Base-by-base conservation (phyloP, 1,284 basidiomycete genomes). In the Limonomyces culmigenus region DNA sequence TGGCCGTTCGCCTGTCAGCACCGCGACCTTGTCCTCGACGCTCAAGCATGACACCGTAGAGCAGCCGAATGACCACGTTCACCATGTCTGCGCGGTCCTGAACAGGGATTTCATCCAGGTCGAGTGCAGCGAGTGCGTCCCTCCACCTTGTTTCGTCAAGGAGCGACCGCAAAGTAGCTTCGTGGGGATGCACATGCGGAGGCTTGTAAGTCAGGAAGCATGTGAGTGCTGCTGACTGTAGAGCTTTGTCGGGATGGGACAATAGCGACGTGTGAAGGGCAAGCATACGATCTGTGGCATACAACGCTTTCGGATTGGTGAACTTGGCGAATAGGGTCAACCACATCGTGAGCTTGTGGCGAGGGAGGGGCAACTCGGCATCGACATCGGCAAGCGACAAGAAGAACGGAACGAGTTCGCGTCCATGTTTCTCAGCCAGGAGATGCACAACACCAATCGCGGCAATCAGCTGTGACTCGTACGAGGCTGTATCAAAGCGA, bases 11-110 rank as follows among this genome's bases (percentile, higher is more conserved):
- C 20, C 87, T 66, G 38, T 88, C 83, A 0, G 67, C 70, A n/a
- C 75, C 80, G 39, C 71, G 71, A 12, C 66, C 59, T 6, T 79
- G 69, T 1, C 87, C 84, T 39, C 72, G 73, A 42, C 70, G 74
- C 48, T 92, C 86, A 32, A 88, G 66, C 77, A 97, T 85, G 42
- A 86, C 55, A 3, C 95, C 95, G 53, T 84, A 99, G 3, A 96
- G 63, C 1, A 98, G 50, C 13, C 89, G 70, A 14, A 88, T 70
- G 35, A 83, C 52, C 5, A 84, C 62, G 19, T 78, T 73, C n/a
- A 96, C 66, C 6, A 89, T 60, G 45, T 78, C 75, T 2, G 51
- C 50, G 19, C 92, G 68, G 44, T 85, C 74, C 2, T 60, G 56
- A 1, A 59, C 50, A 27, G 83, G 72, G 33, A 93, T 65, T 12